Base-by-base conservation (phyloP, 805 yeast genomes). In the Isabelozyma rhagii region DNA sequence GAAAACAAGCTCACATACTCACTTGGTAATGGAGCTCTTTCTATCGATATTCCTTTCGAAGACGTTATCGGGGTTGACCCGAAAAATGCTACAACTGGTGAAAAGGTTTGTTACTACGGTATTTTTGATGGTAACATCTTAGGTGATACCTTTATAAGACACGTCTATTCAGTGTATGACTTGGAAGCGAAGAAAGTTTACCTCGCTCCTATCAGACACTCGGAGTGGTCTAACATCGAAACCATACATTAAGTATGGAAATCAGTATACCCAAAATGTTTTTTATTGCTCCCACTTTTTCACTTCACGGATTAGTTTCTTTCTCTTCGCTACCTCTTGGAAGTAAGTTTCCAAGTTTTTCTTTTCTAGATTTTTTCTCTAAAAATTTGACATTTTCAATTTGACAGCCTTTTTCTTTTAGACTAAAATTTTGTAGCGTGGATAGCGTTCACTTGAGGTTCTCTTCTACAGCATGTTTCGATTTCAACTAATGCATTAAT, bases 61-160 rank as follows among this genome's bases (percentile, higher is more conserved):
- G 51, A 57, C 28, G 46, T 50, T 10, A 46, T 55, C 25, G 21
- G 45, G 21, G 46, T 43, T 11, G 47, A 47, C 29, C 66, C 64
- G 25, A 45, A 50, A 29, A 51, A 55, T 39, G 44, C 44, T 25
- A 36, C 34, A 13, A 44, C 54, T 21, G 50, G 51, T 10, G 28
- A 46, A 3, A 49, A 45, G 46, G 29, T 8, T 17, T 64, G 68
- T 46, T 53, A 46, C 45, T 54, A 62, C 45, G 61, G 62, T 2
- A 50, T 63, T n/a, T 29, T 49, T 31, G 51, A 53, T 21, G 51
- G 47, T 13, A 48, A 52, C 43, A 52, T 57, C 18, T 55, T 66
- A 47, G 71, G 71, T 5, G 66, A 63, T 51, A 62, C 62, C 55
- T 58, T 66, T 48, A 60, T 66, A 45, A 56, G 67, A 39, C 54